Conservation (phyloP, 306 rosid genomes). For the Spatholobus suberectus region DNA sequence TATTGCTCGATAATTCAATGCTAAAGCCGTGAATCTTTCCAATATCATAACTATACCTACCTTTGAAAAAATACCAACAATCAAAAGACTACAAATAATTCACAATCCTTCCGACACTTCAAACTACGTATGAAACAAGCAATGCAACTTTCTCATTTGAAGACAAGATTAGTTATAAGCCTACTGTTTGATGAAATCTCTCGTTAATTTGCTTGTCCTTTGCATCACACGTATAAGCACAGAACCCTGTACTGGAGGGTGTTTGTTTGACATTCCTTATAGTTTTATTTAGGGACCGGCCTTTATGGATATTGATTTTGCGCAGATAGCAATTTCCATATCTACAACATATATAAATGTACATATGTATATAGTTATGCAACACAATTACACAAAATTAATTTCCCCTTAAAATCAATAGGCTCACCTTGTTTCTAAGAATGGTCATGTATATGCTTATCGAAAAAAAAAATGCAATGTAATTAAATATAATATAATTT, state of each 20-base stretch:
- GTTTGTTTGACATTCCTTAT: too few species aligned
- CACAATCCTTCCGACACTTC: slow-evolving; percentile 40
- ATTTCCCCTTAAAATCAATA: too few species aligned
- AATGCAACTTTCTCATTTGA: slow-evolving; percentile 31
- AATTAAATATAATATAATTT: too few species aligned
- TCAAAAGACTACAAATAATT: slow-evolving; percentile 30
- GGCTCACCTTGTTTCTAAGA: too few species aligned
- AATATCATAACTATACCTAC: slow-evolving; percentile 72
- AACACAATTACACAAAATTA: too few species aligned
- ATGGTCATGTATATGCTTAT: too few species aligned
- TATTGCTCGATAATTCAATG: slow-evolving; percentile 36
- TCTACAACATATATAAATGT: too few species aligned
- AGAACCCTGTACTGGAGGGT: background rate
- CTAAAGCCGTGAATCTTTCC: slow-evolving; percentile 61
- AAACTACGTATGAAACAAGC: slow-evolving; percentile 48
- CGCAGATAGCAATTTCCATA: too few species aligned
- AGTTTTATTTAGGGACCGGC: too few species aligned
- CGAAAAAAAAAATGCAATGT: too few species aligned
- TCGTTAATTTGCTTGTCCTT: background rate
- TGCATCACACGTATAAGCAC: background rate
- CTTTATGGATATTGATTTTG: too few species aligned
- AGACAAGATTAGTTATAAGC: slow-evolving; percentile 51
- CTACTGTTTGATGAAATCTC: background rate
- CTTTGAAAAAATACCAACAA: slow-evolving; percentile 44
- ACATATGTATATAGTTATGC: too few species aligned